phyloP scores from a whole-genome alignment of 2,329 filamentous ascomycete species.

The Hypoxylon sp. region DNA sequence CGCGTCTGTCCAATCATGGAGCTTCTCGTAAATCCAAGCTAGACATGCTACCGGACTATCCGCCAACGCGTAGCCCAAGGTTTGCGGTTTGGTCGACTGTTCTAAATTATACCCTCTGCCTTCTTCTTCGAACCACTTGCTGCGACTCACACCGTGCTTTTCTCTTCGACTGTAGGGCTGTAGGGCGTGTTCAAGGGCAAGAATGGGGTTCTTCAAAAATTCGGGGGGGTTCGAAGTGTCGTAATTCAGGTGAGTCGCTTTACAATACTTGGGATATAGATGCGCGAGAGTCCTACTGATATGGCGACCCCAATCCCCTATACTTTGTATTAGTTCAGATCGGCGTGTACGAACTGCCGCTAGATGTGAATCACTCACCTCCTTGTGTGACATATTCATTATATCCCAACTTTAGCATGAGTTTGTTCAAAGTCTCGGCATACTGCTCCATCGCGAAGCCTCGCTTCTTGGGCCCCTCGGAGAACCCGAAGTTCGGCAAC shows the following conservation, averaged over 20 bases:
- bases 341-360: background rate
- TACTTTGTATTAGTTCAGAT: background rate
- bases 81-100: conserved; percentile 80
- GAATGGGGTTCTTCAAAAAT: conserved; percentile 66
- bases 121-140: conserved; percentile 70
- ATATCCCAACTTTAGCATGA: conserved; percentile 80
- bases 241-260: conserved; percentile 74
- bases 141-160: conserved; percentile 66
- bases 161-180: conserved; percentile 69
- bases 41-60: conserved; percentile 80
- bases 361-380: conserved; percentile 37
- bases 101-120: conserved; percentile 71
- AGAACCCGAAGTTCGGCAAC: conserved; percentile 69
- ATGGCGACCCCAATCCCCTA: conserved; percentile 78
- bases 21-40: conserved; percentile 86
- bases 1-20: conserved; percentile 81
- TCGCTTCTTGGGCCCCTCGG: conserved; percentile 58
- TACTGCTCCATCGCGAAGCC: conserved; percentile 74
- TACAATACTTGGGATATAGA: conserved; percentile 70
- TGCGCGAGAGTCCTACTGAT: conserved; percentile 74
- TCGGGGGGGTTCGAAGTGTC: conserved; percentile 64
- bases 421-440: conserved; percentile 74
- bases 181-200: conserved; percentile 70
- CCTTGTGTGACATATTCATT: conserved; percentile 64
- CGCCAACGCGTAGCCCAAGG: conserved; percentile 76